A percentile compares a stretch with the other conserved stretches of the same genome.
Conservation (phyloP, 2,329 filamentous ascomycete genomes). For the Talaromyces sp. region DNA sequence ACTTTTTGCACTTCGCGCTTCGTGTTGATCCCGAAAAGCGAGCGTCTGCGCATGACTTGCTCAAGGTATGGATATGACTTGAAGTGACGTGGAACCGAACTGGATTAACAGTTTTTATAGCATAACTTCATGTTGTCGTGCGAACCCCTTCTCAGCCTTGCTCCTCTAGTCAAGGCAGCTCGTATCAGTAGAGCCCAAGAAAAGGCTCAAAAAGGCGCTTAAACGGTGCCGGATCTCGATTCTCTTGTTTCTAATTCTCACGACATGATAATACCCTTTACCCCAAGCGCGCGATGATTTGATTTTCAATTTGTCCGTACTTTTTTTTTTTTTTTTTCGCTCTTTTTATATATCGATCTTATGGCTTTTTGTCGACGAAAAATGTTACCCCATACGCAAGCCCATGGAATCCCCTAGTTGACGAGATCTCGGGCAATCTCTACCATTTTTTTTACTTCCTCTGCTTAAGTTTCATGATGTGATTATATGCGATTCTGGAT, state of each 20-base stretch:
- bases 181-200: conserved; percentile 81
- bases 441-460: background rate
- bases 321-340: background rate
- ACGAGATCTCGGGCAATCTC: background rate
- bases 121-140: conserved; percentile 76
- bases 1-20: conserved; percentile 87
- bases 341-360: background rate
- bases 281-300: background rate
- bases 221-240: conserved; percentile 1
- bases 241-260: conserved; percentile 18
- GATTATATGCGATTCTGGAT: background rate
- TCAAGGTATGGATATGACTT: conserved; percentile 61
- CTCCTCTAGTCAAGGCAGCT: conserved; percentile 81
- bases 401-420: background rate
- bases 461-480: background rate
- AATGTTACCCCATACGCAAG: background rate
- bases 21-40: conserved; percentile 97
- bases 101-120: conserved; percentile 37
- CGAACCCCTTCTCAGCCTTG: conserved; percentile 68
- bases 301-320: background rate
- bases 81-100: background rate
- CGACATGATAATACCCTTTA: conserved; percentile 17
- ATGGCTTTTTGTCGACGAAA: background rate
- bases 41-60: conserved; percentile 86
- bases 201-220: conserved; percentile 62